Base-by-base conservation (phyloP, 2,329 filamentous ascomycete species). In the Talaromyces rugulosus region DNA sequence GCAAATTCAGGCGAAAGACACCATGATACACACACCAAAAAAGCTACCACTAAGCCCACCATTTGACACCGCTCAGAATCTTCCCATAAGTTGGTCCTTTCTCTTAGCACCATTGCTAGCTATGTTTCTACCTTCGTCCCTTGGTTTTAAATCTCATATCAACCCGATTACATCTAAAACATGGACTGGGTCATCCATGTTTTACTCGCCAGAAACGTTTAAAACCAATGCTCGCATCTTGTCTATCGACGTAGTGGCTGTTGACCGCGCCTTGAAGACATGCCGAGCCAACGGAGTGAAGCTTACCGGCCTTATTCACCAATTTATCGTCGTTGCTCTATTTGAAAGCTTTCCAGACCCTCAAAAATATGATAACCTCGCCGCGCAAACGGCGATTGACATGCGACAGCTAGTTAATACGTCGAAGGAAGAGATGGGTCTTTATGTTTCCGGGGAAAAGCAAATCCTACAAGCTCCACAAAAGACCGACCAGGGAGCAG, bases 241-340 rank as follows among this genome's bases (percentile, higher is more conserved):
- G 23, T 51, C 53, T 7, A 56, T 60, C 31, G 52, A 44, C 1
- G n/a, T 36, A 18, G 8, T 28, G 6, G 30, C 33, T 33, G 50
- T 60, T 18, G 36, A 56, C 14, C 8, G 27, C 0, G 71, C 71
- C 5, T 62, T 81, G 1, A 51, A 58, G 2, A 61, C 55, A 0
- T 75, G 75, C 51, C 71, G 76, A 55, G 63, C 30, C 0, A 71
- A 78, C 27, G 68, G 69, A 27, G 67, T 74, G 16, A 80, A 78
- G 52, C 67, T 82, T 31, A 82, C 80, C 0, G 78, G 72, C 3
- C 64, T 77, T 0, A 62, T 82, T 4, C 73, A 77, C 33, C 74
- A 78, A 28, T 54, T 82, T 9, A 71, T 79, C 28, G 68, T 74
- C n/a, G 72, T 74, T 2, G 75, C 74, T 1, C 64, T 82, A 23